Evolutionary conservation across 164 flowering plant genomes (phyloP), one percentile per base, ranked within the genome.

Genomic region (Magnolia changhungtana): DNA sequence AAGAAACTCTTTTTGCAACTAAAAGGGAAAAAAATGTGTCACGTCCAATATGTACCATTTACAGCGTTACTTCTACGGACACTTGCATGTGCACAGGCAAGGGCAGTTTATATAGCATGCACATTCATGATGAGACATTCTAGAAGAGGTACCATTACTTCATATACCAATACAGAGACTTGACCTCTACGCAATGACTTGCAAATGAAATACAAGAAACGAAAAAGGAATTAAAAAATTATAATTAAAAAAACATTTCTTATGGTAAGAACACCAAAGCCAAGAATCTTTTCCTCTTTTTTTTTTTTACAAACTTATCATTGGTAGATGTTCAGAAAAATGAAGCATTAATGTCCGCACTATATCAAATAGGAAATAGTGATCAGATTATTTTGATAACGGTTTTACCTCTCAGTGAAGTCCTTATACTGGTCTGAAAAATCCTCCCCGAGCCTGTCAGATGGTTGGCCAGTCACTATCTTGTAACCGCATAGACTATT

Each of bases 391-490:
- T 16, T 10, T 55, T 55, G 61, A 55, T 16, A 55, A 55, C 45
- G 7, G 45, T 4, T 37, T 20, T 82, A 92, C 99, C 99, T 90
- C 85, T 94, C 99, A 69, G 82, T 91, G 80, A 96, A 92, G 24
- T 96, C 98, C 81, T 89, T 92, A 71, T 86, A 83, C 4, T 74
- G 71, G 75, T 94, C 98, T 7, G 99, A 90, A 86, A 96, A 96
- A 82, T 96, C 99, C 87, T 96, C 99, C 71, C 99, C 98, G 76
- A 94, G 91, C 87, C 98, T 87, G 79, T 96, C 99, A 37, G 99
- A 96, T 64, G 99, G 99, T 77, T 96, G 99, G 45, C 99, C 99
- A 79, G 98, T 96, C 72, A 96, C 98, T 80, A 96, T 94, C 84
- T 92, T 96, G 88, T 92, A 94, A 64, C 98, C 98, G 81, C 98